Evolutionary conservation across 306 rosid species (phyloP), one percentile per base, ranked within the genome.

Genomic region (Prunus dulcis): DNA sequence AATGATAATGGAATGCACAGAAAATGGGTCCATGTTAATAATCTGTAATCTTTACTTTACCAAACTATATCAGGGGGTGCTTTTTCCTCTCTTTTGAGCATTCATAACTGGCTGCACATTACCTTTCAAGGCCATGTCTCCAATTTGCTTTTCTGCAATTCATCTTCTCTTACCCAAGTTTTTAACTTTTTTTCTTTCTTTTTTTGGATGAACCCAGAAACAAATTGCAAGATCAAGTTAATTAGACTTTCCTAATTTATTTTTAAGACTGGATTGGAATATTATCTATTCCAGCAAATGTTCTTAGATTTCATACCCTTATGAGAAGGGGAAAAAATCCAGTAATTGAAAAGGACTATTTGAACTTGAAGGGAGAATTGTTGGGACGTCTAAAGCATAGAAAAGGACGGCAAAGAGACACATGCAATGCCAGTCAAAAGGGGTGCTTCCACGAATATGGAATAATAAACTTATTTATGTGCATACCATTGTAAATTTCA

Each of bases 381-480:
- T 58, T 34, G 38, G 34, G 58, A 14, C 46, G 25, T 20, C 12
- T 49, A 30, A 55, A 71, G 50, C 20, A 5, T 57, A 65, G 5
- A 65, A 45, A 78, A 67, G 22, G 18, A 30, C 76, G 66, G 80
- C 53, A 63, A 52, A 64, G 41, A 9, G 47, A 64, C 77, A 78
- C 71, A 70, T 83, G 78, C 75, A 70, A 47, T 74, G 86, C 79
- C 83, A 79, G 81, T 74, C 55, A 38, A 71, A 79, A 72, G 64
- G 55, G 55, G n/a, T 41, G 55, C 76, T 57, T 72, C 55, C 30
- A 15, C 67, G 18, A 41, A 41, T 58, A 22, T 72, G 46, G 27
- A 57, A 57, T 72, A 18, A n/a, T 30, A 30, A 0, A 72, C 23
- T 23, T 58, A 58, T 58, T 20, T 22, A 22, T 23, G 9, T 22